Conservation (phyloP, 371 early-diverging fungal genomes). For the Mucor plumbeus region DNA sequence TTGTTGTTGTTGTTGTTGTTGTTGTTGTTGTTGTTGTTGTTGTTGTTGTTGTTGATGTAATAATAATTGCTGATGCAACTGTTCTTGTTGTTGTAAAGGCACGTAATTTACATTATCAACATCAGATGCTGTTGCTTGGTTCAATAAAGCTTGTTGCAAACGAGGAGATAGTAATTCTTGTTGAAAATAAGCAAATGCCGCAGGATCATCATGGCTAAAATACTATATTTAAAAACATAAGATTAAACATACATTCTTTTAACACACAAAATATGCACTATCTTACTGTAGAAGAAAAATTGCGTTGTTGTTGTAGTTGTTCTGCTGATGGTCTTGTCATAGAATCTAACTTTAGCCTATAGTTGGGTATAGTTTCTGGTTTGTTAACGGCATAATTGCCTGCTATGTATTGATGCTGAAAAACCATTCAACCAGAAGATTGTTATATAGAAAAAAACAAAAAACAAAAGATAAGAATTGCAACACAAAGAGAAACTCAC, state of each 20-base stretch:
- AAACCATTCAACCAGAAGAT: conserved; percentile 4
- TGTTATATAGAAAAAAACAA: not conserved
- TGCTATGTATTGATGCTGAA: conserved; percentile 13
- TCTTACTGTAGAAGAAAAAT: not conserved
- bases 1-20: too few relatives aligned
- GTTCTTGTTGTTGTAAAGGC: conserved; percentile 18
- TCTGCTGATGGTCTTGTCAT: not conserved
- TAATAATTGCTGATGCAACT: conserved; percentile 26
- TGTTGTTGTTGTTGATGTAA: conserved; percentile 25
- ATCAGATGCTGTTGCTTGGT: conserved; percentile 16
- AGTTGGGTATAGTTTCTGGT: conserved; percentile 11
- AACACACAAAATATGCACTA: not conserved
- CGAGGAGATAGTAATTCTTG: conserved; percentile 33
- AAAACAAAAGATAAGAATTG: not conserved
- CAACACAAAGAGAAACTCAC: not conserved
- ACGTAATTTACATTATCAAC: conserved; percentile 15
- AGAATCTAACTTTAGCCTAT: conserved; percentile 7
- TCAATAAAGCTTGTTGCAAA: conserved; percentile 27
- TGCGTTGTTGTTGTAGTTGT: not conserved
- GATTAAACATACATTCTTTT: not conserved
- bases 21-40: conserved; percentile 16
- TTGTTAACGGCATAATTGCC: conserved; percentile 6
- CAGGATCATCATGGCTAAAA: conserved; percentile 39
- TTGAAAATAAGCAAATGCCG: conserved; percentile 49
- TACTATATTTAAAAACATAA: conserved; percentile 11